These are phyloP conservation scores for Trichomonascus vanleenenianus DNA, from an alignment of 805 yeast species.

Conservation along the genomic window DNA sequence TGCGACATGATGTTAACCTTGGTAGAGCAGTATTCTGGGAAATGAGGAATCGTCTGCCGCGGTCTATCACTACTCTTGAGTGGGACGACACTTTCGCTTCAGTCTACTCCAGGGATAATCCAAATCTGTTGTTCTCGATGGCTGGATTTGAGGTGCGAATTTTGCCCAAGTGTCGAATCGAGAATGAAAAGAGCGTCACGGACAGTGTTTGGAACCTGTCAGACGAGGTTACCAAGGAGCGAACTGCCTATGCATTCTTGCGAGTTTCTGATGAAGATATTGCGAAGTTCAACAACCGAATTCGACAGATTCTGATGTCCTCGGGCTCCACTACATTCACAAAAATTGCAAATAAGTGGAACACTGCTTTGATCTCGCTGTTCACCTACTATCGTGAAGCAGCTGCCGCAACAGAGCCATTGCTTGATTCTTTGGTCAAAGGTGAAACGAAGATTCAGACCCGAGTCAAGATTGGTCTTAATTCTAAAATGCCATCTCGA, in stretches of 20 bases:
- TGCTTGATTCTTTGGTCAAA: conserved; percentile 76
- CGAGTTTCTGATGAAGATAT: conserved; percentile 79
- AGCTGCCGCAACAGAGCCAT: conserved; percentile 67
- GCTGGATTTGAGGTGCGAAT: conserved; percentile 93
- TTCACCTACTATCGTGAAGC: conserved; percentile 94
- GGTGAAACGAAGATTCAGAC: conserved; percentile 92
- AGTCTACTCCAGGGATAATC: conserved; percentile 84
- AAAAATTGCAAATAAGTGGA: conserved; percentile 93
- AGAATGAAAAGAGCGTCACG: conserved; percentile 42
- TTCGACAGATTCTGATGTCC: conserved; percentile 86
- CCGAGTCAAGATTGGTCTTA: conserved; percentile 86
- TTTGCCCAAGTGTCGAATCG: conserved; percentile 58
- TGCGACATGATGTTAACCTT: conserved; percentile 84
- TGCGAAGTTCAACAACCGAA: conserved; percentile 69
- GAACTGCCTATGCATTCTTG: conserved; percentile 82
- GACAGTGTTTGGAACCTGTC: conserved; percentile 93
- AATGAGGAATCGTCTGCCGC: conserved; percentile 68
- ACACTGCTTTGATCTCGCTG: conserved; percentile 77
- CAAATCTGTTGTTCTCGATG: conserved; percentile 81
- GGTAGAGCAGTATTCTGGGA: conserved; percentile 95
- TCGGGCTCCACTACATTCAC: conserved; percentile 95
- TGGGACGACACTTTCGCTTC: conserved; percentile 83
- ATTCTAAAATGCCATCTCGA: conserved; percentile 96
- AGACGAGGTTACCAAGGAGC: conserved; percentile 62
- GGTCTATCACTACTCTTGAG: conserved; percentile 57